Base-by-base conservation (phyloP, 441 rosid species). In the Melastoma candidum region DNA sequence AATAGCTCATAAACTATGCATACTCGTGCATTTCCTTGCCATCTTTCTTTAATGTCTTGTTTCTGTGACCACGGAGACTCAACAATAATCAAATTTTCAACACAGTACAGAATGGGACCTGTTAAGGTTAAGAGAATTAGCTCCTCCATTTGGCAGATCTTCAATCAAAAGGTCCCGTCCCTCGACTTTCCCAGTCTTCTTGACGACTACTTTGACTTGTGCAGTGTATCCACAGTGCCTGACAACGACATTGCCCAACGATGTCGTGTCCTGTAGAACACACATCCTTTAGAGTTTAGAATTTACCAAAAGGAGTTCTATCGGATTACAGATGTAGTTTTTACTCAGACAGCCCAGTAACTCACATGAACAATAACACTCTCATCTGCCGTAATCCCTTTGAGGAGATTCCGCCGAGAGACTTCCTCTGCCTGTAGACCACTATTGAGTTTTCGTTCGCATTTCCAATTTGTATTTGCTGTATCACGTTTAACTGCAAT, bases 131-230 rank as follows among this genome's bases (percentile, higher is more conserved):
- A 81, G 78, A 58, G 84, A 57, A 76, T 74, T 78, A 54, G 77
- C 78, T 55, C 89, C 89, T 61, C 85, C 80, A 67, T 82, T 82
- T n/a, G 65, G 77, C 51, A 75, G 89, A 56, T 79, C 89, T 53
- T 70, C 71, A 48, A 79, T 67, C 59, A 75, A 71, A 63, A 79
- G 59, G 51, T 72, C 81, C 59, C 54, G 61, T 49, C 71, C 67
- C 50, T 56, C 63, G 22, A 49, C 60, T 49, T 39, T 77, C 26
- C 60, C 69, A 68, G 60, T 71, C 63, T 69, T 75, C 60, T 72
- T 74, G 53, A 80, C 77, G 48, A 67, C 77, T 64, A 75, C 78
- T 63, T 71, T 70, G 13, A 82, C 80, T 49, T 57, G 67, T 39
- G 79, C 82, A 59, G 58, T 63, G 74, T 75, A 79, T 32, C 89